Evolutionary conservation across 345 rosid genomes (phyloP).

Genomic region (Bruguiera parviflora): DNA sequence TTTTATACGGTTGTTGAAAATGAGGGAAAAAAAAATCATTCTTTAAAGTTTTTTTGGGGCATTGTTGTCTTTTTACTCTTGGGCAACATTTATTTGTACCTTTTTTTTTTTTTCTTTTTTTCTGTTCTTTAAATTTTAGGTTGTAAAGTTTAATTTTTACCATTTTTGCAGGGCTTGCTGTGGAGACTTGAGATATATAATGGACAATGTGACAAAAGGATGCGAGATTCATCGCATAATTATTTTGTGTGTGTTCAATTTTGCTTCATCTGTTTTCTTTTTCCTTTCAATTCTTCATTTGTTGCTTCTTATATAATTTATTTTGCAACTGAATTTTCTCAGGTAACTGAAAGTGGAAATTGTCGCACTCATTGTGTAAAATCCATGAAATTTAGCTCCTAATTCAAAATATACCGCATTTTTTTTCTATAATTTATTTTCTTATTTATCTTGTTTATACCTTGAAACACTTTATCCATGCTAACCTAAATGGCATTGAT

Average conservation of each 20-base stretch:
- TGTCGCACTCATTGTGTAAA: conserved; percentile 31
- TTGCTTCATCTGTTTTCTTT: no score
- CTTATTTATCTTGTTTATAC: no score
- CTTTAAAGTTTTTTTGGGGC: no score
- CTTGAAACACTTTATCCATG: no score
- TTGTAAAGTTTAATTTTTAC: background rate
- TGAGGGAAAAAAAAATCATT: no score
- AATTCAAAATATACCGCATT: no score
- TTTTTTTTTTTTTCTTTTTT: background rate
- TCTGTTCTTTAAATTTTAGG: background rate
- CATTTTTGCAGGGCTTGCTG: conserved; percentile 60
- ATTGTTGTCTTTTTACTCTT: no score
- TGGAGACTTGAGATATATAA: conserved; percentile 77
- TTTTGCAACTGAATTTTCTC: background rate
- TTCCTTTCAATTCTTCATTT: background rate
- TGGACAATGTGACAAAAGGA: conserved; percentile 32
- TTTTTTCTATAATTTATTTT: no score
- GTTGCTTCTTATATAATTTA: background rate
- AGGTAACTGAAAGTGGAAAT: conserved; percentile 48
- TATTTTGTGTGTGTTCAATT: background rate
- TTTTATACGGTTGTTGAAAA: background rate
- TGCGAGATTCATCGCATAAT: conserved; percentile 20
- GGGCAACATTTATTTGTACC: background rate
- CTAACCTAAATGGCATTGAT: no score
- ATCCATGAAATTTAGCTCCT: conserved; percentile 21